phyloP scores from a whole-genome alignment of 2,329 filamentous ascomycete species.

The Alternaria panax region DNA sequence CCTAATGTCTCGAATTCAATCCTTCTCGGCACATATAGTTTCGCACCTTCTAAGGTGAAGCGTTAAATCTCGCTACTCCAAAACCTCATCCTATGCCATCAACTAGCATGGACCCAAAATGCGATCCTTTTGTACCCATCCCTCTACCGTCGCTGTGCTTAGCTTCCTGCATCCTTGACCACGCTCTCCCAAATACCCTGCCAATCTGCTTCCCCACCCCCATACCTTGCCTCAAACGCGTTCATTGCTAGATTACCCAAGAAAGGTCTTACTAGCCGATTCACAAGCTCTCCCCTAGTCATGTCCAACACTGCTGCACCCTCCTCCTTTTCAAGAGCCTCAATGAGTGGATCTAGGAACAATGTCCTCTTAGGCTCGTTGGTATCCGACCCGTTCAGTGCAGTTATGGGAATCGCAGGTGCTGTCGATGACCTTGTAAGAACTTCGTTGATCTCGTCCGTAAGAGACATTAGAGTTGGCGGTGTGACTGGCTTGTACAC shows the following conservation, averaged over 20 bases:
- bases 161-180: conserved; percentile 38
- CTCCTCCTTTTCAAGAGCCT: conserved; percentile 44
- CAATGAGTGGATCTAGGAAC: conserved; percentile 54
- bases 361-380: conserved; percentile 44
- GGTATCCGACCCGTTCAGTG: background rate
- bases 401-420: conserved; percentile 6
- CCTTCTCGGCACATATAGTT: background rate
- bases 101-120: background rate
- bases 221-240: conserved; percentile 91
- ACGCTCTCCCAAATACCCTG: conserved; percentile 43
- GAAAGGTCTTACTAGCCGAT: conserved; percentile 83
- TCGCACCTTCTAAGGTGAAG: background rate
- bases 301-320: conserved; percentile 59
- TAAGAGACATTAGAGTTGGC: conserved; percentile 76
- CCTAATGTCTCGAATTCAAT: background rate
- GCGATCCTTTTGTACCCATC: background rate
- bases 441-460: conserved; percentile 83
- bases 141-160: background rate
- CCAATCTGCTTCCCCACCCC: conserved; percentile 66
- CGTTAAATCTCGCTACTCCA: background rate
- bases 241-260: conserved; percentile 91
- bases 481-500: conserved; percentile 76
- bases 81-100: background rate
- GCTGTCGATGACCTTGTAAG: conserved; percentile 52
- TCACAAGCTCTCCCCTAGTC: conserved; percentile 69